These are phyloP conservation scores for Plantago major DNA, from an alignment of 257 asterid genomes.

Conservation along the genomic window DNA sequence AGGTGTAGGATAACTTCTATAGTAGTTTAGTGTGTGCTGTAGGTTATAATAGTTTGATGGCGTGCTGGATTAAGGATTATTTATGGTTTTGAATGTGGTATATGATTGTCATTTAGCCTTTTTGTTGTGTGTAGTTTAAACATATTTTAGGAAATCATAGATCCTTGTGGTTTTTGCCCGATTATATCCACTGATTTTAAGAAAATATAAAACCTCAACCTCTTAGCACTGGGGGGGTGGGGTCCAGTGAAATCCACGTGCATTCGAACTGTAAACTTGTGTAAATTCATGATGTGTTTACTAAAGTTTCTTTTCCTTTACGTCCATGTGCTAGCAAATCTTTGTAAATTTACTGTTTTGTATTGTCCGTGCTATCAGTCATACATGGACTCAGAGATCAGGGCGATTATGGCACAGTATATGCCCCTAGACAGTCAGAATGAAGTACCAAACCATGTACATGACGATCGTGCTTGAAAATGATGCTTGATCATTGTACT, in stretches of 20 bases:
- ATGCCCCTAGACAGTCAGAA: slow-evolving; percentile 87
- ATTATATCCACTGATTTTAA: too few relatives aligned
- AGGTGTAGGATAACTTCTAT: neutral
- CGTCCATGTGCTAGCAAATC: neutral
- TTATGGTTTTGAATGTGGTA: neutral
- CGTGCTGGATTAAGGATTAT: neutral
- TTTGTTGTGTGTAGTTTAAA: too few relatives aligned
- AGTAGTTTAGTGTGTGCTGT: neutral
- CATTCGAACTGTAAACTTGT: neutral
- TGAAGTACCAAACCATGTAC: slow-evolving; percentile 57
- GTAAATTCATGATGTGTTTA: neutral
- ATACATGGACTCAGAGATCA: slow-evolving; percentile 90
- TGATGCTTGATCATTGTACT: slow-evolving; percentile 22
- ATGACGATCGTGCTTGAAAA: slow-evolving; percentile 52
- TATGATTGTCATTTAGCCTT: neutral
- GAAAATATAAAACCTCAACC: too few relatives aligned
- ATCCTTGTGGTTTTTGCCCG: too few relatives aligned
- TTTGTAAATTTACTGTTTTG: neutral
- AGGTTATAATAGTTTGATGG: neutral
- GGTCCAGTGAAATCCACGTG: neutral
- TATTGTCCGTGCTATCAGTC: slow-evolving; percentile 39
- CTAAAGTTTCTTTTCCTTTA: neutral
- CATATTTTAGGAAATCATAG: too few relatives aligned
- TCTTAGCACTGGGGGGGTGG: neutral
- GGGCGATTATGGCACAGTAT: slow-evolving; percentile 95